Conservation (phyloP, 352 stramenopile species). For the Phytophthora constricta region DNA sequence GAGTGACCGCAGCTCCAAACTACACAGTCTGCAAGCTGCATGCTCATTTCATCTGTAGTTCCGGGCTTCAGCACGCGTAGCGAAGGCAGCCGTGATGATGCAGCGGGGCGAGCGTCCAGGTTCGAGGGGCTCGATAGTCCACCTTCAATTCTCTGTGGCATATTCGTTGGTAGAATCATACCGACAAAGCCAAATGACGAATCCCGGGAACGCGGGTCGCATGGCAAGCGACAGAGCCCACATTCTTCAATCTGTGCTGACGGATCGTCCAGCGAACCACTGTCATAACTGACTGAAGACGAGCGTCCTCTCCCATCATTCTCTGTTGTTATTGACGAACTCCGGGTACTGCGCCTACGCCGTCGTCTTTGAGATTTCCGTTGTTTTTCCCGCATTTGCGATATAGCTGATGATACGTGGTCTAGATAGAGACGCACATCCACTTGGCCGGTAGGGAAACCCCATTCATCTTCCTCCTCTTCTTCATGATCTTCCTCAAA, state of each 20-base stretch:
- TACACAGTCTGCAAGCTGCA: constrained; percentile 52
- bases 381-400: constrained; percentile 58
- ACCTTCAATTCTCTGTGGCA: constrained; percentile 51
- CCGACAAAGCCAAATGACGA: constrained; percentile 72
- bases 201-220: constrained; percentile 42
- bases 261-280: constrained; percentile 32
- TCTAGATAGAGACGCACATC: constrained; percentile 71
- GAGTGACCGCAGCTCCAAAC: constrained; percentile 79
- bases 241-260: constrained; percentile 53
- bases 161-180: constrained; percentile 69
- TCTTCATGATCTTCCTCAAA: constrained; percentile 63
- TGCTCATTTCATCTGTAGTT: constrained; percentile 34
- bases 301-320: constrained; percentile 20
- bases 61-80: constrained; percentile 38
- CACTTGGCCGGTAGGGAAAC: constrained; percentile 78
- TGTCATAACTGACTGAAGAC: constrained; percentile 34
- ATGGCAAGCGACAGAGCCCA: constrained; percentile 68
- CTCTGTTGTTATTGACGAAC: constrained; percentile 29
- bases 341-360: constrained; percentile 43
- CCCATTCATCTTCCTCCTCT: constrained; percentile 79
- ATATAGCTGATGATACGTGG: constrained; percentile 71
- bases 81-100: constrained; percentile 31
- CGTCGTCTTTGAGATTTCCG: constrained; percentile 36
- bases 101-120: constrained; percentile 7
- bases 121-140: constrained; percentile 1